phyloP scores from a whole-genome alignment of 768 basidiomycete genomes.

The Panaeolus cyanescens region DNA sequence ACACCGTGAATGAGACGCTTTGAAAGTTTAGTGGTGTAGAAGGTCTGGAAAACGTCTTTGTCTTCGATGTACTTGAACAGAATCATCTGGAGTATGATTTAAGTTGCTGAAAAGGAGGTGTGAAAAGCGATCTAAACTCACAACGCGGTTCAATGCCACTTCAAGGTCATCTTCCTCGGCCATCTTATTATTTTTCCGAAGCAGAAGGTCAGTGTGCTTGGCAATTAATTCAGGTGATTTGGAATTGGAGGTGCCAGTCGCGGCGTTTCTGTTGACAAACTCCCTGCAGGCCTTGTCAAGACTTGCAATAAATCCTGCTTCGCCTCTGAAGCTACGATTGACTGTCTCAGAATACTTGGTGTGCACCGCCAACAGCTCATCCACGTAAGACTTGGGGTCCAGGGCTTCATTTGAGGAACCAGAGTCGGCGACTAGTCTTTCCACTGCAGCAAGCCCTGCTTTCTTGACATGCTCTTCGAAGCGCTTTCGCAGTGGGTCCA shows the following conservation, averaged over 20 bases:
- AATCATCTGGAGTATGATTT: constrained; percentile 69
- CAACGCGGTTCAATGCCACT: constrained; percentile 86
- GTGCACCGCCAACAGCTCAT: constrained; percentile 89
- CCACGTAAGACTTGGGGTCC: constrained; percentile 94
- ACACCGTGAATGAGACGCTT: constrained; percentile 90
- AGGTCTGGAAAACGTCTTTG: constrained; percentile 98
- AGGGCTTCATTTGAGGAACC: constrained; percentile 57
- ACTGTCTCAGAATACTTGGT: constrained; percentile 91
- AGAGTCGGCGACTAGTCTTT: constrained; percentile 66
- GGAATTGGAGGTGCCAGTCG: constrained; percentile 81
- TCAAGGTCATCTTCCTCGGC: constrained; percentile 91
- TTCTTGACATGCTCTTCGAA: constrained; percentile 97
- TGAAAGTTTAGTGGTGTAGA: constrained; percentile 93
- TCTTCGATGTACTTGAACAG: constrained; percentile 98
- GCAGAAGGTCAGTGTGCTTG: constrained; percentile 85
- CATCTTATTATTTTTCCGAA: constrained; percentile 95
- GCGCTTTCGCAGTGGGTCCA: constrained; percentile 87
- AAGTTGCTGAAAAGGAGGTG: constrained; percentile 26
- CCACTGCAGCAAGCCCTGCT: constrained; percentile 80
- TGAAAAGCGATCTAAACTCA: constrained; percentile 43
- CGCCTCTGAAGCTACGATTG: constrained; percentile 84
- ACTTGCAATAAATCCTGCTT: constrained; percentile 91
- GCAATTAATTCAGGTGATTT: constrained; percentile 93
- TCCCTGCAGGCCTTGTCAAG: constrained; percentile 95
- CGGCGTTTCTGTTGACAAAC: constrained; percentile 92